Conservation (phyloP, 2,329 filamentous ascomycete species). For the Penicillium aurantiogriseum region DNA sequence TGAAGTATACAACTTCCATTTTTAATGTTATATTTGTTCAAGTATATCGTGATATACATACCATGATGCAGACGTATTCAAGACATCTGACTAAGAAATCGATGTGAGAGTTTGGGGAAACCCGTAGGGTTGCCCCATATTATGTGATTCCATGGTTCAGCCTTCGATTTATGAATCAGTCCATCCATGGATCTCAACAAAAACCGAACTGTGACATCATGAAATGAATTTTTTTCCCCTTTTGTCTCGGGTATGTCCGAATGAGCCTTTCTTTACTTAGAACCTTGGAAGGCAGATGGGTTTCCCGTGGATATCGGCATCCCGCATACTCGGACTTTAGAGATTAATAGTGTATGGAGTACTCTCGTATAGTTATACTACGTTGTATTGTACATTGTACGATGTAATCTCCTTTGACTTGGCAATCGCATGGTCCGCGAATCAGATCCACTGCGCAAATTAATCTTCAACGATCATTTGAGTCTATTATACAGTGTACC, state of each 20-base stretch:
- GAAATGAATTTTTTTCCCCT: not conserved
- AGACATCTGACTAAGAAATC: too few species aligned
- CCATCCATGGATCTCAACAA: not conserved
- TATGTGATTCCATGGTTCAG: not conserved
- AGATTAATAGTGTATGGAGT: not conserved
- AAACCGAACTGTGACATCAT: not conserved
- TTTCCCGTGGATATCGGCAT: not conserved
- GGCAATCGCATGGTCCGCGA: conserved; percentile 13
- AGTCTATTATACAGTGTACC: not conserved
- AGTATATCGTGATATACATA: not conserved
- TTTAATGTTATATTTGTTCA: not conserved
- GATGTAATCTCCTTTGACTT: conserved; percentile 1
- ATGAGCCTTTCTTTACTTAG: not conserved
- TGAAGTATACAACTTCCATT: not conserved
- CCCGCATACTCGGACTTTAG: not conserved
- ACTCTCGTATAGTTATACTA: too few species aligned
- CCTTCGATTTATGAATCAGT: too few species aligned
- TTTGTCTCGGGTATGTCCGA: not conserved
- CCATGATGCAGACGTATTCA: too few species aligned
- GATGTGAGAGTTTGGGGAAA: not conserved
- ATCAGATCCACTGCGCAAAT: conserved; percentile 15
- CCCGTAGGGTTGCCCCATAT: not conserved
- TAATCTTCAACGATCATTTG: conserved; percentile 8
- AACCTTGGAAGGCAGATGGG: not conserved
- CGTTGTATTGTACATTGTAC: not conserved